Evolutionary conservation across 345 rosid genomes (phyloP).

Genomic region (Garcia nutans): DNA sequence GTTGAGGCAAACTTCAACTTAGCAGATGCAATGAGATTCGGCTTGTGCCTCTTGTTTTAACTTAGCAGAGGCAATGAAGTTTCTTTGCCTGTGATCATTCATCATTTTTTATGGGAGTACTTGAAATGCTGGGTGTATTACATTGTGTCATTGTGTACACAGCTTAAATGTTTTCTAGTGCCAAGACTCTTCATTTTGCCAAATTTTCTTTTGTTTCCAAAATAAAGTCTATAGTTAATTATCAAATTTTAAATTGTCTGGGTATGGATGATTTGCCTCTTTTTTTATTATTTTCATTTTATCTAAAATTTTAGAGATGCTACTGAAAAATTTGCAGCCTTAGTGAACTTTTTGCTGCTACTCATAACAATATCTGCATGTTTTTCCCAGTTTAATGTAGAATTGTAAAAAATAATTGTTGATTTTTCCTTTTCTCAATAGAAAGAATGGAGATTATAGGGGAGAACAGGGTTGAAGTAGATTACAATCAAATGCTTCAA

Average conservation of each 20-base stretch:
- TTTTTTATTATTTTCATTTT: not conserved
- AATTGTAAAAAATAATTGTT: not conserved
- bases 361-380: not conserved
- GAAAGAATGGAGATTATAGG: not conserved
- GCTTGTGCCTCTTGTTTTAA: slow-evolving; percentile 11
- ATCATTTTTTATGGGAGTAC: not conserved
- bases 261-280: not conserved
- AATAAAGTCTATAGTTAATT: not conserved
- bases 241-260: not conserved
- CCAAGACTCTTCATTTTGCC: too few species aligned
- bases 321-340: not conserved
- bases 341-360: not conserved
- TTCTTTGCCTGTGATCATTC: slow-evolving; percentile 14
- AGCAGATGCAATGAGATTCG: slow-evolving; percentile 63
- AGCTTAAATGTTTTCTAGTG: not conserved
- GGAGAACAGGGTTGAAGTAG: not conserved
- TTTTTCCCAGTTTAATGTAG: not conserved
- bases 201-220: not conserved
- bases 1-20: slow-evolving; percentile 62
- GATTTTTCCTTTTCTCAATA: not conserved
- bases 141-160: not conserved
- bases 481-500: not conserved
- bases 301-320: not conserved
- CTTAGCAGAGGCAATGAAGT: slow-evolving; percentile 72
- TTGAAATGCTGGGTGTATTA: not conserved